Percentiles rank a stretch among this genome's conserved stretches.
Evolutionary conservation across 257 asterid species (phyloP).

Genomic region (Ajuga chamaepitys): DNA sequence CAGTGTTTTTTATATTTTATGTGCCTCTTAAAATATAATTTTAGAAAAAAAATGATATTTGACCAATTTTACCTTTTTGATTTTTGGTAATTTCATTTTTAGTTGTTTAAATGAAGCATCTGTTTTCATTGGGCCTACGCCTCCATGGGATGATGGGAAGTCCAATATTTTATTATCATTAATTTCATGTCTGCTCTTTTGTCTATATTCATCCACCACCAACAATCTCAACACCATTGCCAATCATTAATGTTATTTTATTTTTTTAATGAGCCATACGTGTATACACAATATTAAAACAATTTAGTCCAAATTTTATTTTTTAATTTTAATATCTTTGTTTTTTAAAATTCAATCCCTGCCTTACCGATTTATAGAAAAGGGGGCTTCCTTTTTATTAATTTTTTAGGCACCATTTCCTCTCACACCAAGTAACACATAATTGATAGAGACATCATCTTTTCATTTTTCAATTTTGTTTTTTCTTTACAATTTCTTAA

Average conservation of each 20-base stretch:
- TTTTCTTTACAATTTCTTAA: constrained; percentile 1
- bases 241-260: constrained; percentile 6
- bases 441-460: constrained; percentile 28
- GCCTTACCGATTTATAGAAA: background rate
- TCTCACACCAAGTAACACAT: constrained; percentile 37
- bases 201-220: constrained; percentile 22
- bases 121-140: constrained; percentile 12
- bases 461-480: constrained; percentile 8
- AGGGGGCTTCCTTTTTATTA: background rate
- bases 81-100: background rate
- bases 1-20: too few relatives aligned
- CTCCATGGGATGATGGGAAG: background rate
- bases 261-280: background rate
- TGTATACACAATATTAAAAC: background rate
- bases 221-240: constrained; percentile 4
- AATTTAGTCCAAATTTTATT: background rate
- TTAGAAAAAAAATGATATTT: too few relatives aligned
- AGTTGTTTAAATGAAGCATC: background rate
- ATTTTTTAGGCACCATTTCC: constrained; percentile 16
- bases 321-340: background rate
- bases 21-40: too few relatives aligned
- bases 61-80: background rate
- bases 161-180: constrained; percentile 17
- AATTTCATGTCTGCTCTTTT: constrained; percentile 27
- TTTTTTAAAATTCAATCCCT: background rate